Evolutionary conservation across 2,329 filamentous ascomycete genomes (phyloP), one percentile per base, ranked within the genome.

Genomic region (Colletotrichum trifolii): DNA sequence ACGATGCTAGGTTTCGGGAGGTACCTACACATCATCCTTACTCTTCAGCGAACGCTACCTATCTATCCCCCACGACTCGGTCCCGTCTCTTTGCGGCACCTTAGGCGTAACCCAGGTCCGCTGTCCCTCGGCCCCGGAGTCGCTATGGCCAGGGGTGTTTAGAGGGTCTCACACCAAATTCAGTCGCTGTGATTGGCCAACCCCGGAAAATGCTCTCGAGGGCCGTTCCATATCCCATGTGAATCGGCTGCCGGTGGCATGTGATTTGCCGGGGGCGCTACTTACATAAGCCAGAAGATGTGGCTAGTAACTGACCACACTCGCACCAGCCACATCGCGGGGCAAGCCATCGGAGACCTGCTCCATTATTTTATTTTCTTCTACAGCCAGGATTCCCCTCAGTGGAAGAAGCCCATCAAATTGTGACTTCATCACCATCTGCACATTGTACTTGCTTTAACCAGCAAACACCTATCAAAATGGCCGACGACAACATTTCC

Each of bases 401-500:
- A 46, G 2, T 9, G 7, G n/a, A 42, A 34, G 54, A n/a, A 13
- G n/a, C 43, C 25, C 25, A 5, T 8, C 43, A 10, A 57, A 45
- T n/a, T 25, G 39, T 53, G 57, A 57, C 65, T 68, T 48, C 45
- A 64, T 55, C 53, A 38, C 49, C 50, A 52, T 12, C n/a, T 33
- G 2, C 35, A 33, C n/a, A 13, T 36, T 38, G 15, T 52, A 38
- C 11, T 8, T 12, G 0, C 8, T 8, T 6, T 40, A 25, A 2
- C 1, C 40, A 2, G 2, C 13, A 11, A 40, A 43, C 11, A 36
- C 34, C 61, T 52, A 36, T 47, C 60, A 80, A 70, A 61, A 90
- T 89, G 87, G 83, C 88, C 40, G 88, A 89, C 75, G 86, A 90
- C 69, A 84, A 87, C 57, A 78, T 91, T 62, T 89, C 91, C 71